Evolutionary conservation across 1,284 basidiomycete genomes (phyloP), one percentile per base, ranked within the genome.

Genomic region (Hymenochaete sp.): DNA sequence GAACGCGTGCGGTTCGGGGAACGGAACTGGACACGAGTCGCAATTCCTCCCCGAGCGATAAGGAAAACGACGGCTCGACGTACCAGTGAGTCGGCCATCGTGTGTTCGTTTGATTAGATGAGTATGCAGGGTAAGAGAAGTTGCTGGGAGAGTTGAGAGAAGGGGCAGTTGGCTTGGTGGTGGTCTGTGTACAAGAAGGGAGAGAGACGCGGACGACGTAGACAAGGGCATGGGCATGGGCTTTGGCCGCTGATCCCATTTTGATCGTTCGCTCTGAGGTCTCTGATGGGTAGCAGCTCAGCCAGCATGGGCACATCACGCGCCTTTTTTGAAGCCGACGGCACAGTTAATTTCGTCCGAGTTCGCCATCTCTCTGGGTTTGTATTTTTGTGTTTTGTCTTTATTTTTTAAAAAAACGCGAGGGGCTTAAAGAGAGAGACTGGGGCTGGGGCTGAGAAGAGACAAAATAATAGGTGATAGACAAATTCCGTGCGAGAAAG

Each of bases 81-180:
- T 57, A 82, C 80, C 57, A 82, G 61, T 64, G 80, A 77, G 63
- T 82, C 79, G 53, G 79, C 79, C 79, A 83, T 83, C 25, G 21
- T 26, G 3, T 10, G 27, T 31, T 45, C 3, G 25, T 22, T 26
- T 24, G 14, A 31, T 11, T 19, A 10, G 18, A 26, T 13, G 18
- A 7, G 14, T 13, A 45, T 11, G 25, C 19, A 11, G 6, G 37
- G 16, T 42, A 35, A 33, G 27, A 22, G 28, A 22, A 14, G 24
- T 41, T 46, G 28, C 32, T 24, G 26, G 19, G 32, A 45, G 11
- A n/a, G 36, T 24, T 29, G 33, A 42, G 32, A 46, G 35, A 21
- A 22, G 9, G 13, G 19, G 14, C 13, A 35, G 31, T 13, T n/a
- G 39, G 8, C 13, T 28, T 11, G 14, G 32, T 43, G 29, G 42